Evolutionary conservation across 495 filamentous ascomycete genomes (phyloP).

Genomic region (Delitschia confertaspora): DNA sequence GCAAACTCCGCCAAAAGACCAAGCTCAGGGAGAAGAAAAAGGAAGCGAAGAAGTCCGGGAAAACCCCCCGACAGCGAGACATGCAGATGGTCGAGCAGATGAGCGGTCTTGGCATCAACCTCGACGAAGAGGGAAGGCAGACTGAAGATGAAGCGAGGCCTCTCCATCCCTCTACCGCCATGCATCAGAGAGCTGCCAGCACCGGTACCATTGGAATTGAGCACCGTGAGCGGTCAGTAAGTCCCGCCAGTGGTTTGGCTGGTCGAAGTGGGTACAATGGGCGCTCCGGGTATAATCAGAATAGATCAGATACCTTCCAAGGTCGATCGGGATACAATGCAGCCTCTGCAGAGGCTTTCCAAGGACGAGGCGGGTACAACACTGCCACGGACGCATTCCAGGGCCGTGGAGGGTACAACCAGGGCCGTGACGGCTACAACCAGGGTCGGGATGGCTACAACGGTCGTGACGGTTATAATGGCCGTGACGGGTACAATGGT

Average conservation of each 20-base stretch:
- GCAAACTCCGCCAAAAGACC: constrained; percentile 18
- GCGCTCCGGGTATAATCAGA: constrained; percentile 2
- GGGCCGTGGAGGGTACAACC: constrained; percentile 16
- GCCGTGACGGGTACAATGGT: constrained; percentile 15
- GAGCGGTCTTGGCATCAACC: constrained; percentile 21
- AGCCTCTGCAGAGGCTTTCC: constrained; percentile 1
- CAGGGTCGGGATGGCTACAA: constrained; percentile 14
- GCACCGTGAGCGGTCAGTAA: constrained; percentile 15
- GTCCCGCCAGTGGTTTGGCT: constrained; percentile 21
- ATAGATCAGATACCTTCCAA: background rate
- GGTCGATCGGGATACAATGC: background rate
- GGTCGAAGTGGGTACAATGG: constrained; percentile 22
- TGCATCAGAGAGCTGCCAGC: constrained; percentile 18
- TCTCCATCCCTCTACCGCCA: constrained; percentile 13
- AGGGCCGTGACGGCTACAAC: constrained; percentile 7
- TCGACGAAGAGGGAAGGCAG: constrained; percentile 15
- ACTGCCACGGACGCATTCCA: background rate
- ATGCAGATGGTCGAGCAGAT: constrained; percentile 13
- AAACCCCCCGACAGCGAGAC: constrained; percentile 11
- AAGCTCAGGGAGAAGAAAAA: constrained; percentile 29
- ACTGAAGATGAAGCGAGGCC: constrained; percentile 14
- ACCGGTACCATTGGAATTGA: constrained; percentile 11
- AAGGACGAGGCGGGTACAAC: constrained; percentile 7
- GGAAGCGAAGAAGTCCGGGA: constrained; percentile 20
- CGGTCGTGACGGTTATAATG: constrained; percentile 17